These are phyloP conservation scores for Xenoacremonium recifei DNA, from an alignment of 2,329 filamentous ascomycete genomes.

Conservation along the genomic window DNA sequence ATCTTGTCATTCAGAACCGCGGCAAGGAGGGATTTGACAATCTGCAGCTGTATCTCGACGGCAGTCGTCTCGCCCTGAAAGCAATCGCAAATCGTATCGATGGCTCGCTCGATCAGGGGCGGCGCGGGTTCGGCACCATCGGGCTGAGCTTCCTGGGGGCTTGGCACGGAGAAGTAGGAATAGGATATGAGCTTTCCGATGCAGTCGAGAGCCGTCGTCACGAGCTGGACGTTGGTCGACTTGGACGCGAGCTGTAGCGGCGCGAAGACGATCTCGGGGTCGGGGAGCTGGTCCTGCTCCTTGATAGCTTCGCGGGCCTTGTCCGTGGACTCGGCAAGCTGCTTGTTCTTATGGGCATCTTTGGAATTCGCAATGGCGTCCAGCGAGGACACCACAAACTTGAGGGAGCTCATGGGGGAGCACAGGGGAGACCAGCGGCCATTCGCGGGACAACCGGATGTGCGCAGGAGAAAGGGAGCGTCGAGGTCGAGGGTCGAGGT, in stretches of 20 bases:
- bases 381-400: slow-evolving; percentile 91
- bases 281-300: slow-evolving; percentile 77
- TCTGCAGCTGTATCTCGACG: slow-evolving; percentile 91
- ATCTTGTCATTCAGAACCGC: slow-evolving; percentile 98
- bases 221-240: slow-evolving; percentile 78
- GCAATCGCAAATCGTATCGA: slow-evolving; percentile 98
- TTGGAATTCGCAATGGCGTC: slow-evolving; percentile 90
- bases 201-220: slow-evolving; percentile 90
- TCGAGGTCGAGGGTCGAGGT: slow-evolving; percentile 4
- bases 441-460: slow-evolving; percentile 35
- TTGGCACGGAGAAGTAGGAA: slow-evolving; percentile 87
- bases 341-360: slow-evolving; percentile 84
- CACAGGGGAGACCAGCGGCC: slow-evolving; percentile 40
- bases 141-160: slow-evolving; percentile 41
- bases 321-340: slow-evolving; percentile 77
- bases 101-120: slow-evolving; percentile 92
- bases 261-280: slow-evolving; percentile 88
- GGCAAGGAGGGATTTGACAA: slow-evolving; percentile 93
- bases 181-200: slow-evolving; percentile 99
- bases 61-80: slow-evolving; percentile 96
- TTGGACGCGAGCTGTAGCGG: slow-evolving; percentile 89
- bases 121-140: slow-evolving; percentile 44
- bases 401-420: slow-evolving; percentile 83
- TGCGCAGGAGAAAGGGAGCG: not conserved
- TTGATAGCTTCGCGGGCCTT: slow-evolving; percentile 84